Percentiles rank a stretch among this genome's conserved stretches.
phyloP scores from a whole-genome alignment of 2,329 filamentous ascomycete species.

The Aspergillus carbonarius region DNA sequence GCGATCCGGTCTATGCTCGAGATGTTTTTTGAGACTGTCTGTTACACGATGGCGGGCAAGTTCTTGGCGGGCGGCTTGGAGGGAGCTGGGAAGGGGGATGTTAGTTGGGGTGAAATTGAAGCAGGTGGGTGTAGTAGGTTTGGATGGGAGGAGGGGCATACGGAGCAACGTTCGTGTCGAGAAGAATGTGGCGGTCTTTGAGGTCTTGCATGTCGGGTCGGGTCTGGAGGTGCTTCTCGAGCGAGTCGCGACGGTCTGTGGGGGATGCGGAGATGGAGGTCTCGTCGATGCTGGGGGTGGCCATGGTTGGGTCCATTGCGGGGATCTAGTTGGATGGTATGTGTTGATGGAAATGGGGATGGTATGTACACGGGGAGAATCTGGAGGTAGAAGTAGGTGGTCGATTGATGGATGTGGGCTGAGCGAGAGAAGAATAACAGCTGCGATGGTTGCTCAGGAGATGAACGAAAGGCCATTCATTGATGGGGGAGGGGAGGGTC shows the following conservation, averaged over 20 bases:
- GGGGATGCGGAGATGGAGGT: constrained; percentile 55
- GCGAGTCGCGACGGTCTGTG: constrained; percentile 61
- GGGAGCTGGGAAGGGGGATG: constrained; percentile 45
- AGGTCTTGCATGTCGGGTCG: constrained; percentile 67
- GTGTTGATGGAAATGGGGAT: background rate
- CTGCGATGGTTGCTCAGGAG: constrained; percentile 9
- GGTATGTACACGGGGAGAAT: background rate
- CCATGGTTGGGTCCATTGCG: constrained; percentile 14
- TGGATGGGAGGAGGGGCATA: constrained; percentile 38
- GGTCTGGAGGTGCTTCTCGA: constrained; percentile 70
- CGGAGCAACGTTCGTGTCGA: constrained; percentile 67
- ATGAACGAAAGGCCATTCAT: background rate
- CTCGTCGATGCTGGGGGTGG: constrained; percentile 50
- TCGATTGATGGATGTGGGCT: background rate
- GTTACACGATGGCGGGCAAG: constrained; percentile 64
- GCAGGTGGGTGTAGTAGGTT: background rate
- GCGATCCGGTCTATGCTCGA: constrained; percentile 65
- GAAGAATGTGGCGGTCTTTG: constrained; percentile 66
- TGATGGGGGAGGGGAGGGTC: constrained; percentile 11
- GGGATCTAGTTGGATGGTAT: background rate
- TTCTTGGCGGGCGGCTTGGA: constrained; percentile 62
- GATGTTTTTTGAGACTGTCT: constrained; percentile 64
- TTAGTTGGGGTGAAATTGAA: background rate
- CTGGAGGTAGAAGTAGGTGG: background rate
- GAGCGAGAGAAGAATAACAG: background rate